Base-by-base conservation (phyloP, 805 yeast genomes). In the Metschnikowia aberdeeniae region DNA sequence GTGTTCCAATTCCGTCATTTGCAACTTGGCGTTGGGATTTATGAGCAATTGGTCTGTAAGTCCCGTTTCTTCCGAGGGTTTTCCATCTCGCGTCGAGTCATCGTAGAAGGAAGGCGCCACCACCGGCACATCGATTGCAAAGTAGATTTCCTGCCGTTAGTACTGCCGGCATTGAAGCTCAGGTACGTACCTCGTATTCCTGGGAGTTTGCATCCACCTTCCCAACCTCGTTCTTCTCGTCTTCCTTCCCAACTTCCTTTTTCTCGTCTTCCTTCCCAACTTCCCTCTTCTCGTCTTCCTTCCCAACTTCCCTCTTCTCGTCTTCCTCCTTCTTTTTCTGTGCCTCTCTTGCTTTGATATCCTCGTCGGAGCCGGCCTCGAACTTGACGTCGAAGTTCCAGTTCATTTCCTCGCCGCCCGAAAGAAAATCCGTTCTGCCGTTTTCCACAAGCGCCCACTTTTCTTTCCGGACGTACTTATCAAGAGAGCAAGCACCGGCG, bases 341-440 rank as follows among this genome's bases (percentile, higher is more conserved):
- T 9, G 55, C 61, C 51, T 53, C 58, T 58, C 89, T 74, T 12
- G 78, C 76, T 53, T 76, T 79, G 43, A 89, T 80, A 63, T 89
- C 97, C 41, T 84, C 95, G 51, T 83, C 88, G 3, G 95, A 86
- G 9, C 97, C 97, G 5, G 97, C 96, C 66, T 88, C 96, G 53
- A 78, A 83, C 14, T 79, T 80, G 45, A 64, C 72, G 57, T 77
- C 79, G 69, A 89, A 92, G 55, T 83, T 80, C 97, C 97, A 90
- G 59, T 87, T 83, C 95, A 89, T 88, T 62, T 89, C 97, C 57
- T 90, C 93, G 6, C 98, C 98, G 6, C 74, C 64, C 6, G 77
- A 62, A 49, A 92, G 69, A 56, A 84, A 89, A 36, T 76, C 81
- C 6, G 88, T 79, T 51, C 80, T 75, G 4, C 97, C 97, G 60